Base-by-base conservation (phyloP, 148 eudicot genomes). In the Cornus kousa region DNA sequence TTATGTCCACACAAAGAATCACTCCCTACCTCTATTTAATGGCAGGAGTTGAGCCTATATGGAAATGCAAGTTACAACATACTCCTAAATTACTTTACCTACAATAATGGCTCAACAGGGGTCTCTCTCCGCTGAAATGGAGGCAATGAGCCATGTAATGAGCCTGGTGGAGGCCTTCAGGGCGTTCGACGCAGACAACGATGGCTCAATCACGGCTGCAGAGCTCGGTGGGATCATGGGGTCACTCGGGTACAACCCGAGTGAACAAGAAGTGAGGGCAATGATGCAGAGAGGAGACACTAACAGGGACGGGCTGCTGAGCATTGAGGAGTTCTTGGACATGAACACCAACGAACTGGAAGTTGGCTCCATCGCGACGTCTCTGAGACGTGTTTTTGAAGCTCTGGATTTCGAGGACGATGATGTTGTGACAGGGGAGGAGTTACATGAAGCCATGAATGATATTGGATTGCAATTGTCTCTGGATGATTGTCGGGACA, bases 171-270 rank as follows among this genome's bases (percentile, higher is more conserved):
- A 83, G 79, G 83, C 90, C 28, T 87, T 85, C 31, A 83, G 84
- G 5, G 87, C 87, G 14, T 84, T 87, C 7, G 89, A 87, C 76
- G 80, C 87, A 0, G 76, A 87, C 85, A 84, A 82, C 59, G 85
- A 87, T 57, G 84, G 85, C 17, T 60, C 7, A 22, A 87, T 87
- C 77, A 83, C 75, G 5, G 73, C 40, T 19, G 86, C 77, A 17
- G 87, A 85, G 83, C 83, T 87, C 22, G 83, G 75, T 0, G 84
- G 84, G 24, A 78, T 85, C 77, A 83, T 85, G 86, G 84, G 84
- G 20, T 88, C 87, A 17, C 83, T 88, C 9, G 87, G 85, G 37
- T 85, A 85, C 89, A 84, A 85, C 55, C 57, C 79, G 20, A 83
- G 74, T 11, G 85, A 81, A 11, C 80, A 81, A 32, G 90, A 85